A percentile compares a stretch with the other conserved stretches of the same genome.
These are phyloP conservation scores for Ustilago esculenta DNA, from an alignment of 1,284 basidiomycete species.

Conservation along the genomic window DNA sequence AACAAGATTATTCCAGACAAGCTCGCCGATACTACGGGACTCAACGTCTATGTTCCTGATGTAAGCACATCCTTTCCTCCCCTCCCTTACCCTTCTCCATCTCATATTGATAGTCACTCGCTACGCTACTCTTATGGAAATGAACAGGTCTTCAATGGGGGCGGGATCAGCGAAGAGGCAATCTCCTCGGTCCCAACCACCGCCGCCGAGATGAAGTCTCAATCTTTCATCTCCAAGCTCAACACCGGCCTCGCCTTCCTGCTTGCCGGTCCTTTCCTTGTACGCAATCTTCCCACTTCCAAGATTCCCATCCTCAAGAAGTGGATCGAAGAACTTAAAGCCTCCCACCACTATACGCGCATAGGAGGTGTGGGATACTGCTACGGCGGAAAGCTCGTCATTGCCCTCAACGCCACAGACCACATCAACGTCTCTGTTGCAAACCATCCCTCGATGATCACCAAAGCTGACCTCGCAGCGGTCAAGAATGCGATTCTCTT, in stretches of 20 bases:
- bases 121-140: no score
- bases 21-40: constrained; percentile 71
- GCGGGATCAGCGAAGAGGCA: constrained; percentile 20
- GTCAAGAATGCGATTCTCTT: constrained; percentile 72
- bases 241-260: constrained; percentile 13
- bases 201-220: constrained; percentile 18
- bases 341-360: constrained; percentile 72
- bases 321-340: constrained; percentile 64
- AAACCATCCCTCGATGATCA: constrained; percentile 72
- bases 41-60: constrained; percentile 73
- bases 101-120: no score
- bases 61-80: constrained; percentile 2
- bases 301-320: constrained; percentile 20
- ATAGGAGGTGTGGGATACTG: constrained; percentile 77
- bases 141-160: constrained; percentile 53
- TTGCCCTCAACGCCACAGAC: constrained; percentile 52
- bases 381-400: constrained; percentile 71
- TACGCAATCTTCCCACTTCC: constrained; percentile 21
- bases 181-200: constrained; percentile 27
- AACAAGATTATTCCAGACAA: constrained; percentile 75
- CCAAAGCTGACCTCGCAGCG: constrained; percentile 49
- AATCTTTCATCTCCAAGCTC: constrained; percentile 33
- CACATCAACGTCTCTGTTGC: constrained; percentile 72
- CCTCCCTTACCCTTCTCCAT: background rate
- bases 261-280: constrained; percentile 29